phyloP scores from a whole-genome alignment of 768 basidiomycete species.

The Suillus brevipes region DNA sequence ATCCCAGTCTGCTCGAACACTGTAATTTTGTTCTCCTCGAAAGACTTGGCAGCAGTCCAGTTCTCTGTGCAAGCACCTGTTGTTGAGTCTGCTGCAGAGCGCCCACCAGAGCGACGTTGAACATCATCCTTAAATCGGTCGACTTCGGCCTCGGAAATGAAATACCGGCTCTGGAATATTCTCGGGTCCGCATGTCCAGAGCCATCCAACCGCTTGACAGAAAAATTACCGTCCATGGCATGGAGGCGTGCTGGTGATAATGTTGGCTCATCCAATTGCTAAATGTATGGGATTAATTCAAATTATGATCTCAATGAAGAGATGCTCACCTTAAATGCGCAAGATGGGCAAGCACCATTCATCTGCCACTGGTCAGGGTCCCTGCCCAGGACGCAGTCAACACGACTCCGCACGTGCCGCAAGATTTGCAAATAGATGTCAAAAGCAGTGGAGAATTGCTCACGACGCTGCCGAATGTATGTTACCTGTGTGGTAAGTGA shows the following conservation, averaged over 20 bases:
- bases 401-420: neutral
- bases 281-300: no score
- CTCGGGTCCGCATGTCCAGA: no score
- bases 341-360: neutral
- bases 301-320: no score
- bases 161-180: slow-evolving; percentile 21
- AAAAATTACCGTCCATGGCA: slow-evolving; percentile 17
- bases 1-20: no score
- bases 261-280: slow-evolving; percentile 21
- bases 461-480: neutral
- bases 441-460: neutral
- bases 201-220: no score
- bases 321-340: neutral
- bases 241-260: slow-evolving; percentile 26
- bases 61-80: neutral
- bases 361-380: neutral
- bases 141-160: slow-evolving; percentile 26
- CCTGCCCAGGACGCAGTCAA: neutral
- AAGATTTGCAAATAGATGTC: neutral
- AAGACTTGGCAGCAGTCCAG: no score
- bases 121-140: slow-evolving; percentile 24
- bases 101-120: slow-evolving; percentile 1
- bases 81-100: neutral
- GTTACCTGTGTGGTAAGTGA: neutral
- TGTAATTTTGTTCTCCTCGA: no score